Evolutionary conservation across 73 alveolate species (phyloP), one percentile per base, ranked within the genome.

Genomic region (Blepharisma japonicum): DNA sequence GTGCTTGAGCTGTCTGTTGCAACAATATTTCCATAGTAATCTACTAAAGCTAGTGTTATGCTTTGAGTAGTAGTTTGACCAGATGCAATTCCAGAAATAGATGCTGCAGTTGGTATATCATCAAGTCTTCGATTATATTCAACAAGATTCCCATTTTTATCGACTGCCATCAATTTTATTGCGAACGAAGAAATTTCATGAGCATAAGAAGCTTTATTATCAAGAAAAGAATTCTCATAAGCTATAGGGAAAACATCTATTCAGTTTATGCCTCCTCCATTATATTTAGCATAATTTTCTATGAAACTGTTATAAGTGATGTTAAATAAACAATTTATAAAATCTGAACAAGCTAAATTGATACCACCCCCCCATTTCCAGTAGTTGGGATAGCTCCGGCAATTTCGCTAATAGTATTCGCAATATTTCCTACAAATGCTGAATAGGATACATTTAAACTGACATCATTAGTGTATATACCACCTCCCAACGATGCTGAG

Each of bases 251-350:
- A 14, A 0, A 9, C 14, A 61, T 61, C 74, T 9, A 25, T 20
- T 39, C 74, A 61, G 14, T 61, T 61, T 14, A 61, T 61, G n/a
- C 74, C 74, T 61, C 74, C 74, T 20, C 74, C 74, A 18, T 14
- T 18, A 25, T 20, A 8, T 18, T 61, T 11, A 20, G 74, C 74
- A 20, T 14, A 20, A 25, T 61, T 61, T 8, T 61, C 14, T 61
- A 9, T 20, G 2, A 61, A 14, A 2, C 23, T 25, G 47, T 11
- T 20, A 25, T 25, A 8, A 5, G 74, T 61, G 2, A 61, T 18
- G 2, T 14, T 25, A 14, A 61, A 25, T 8, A 14, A 0, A 61
- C 18, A 20, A 61, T 0, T 32, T 3, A 3, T 32, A 32, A 32
- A 32, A 32, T 32, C 42, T 32, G 42, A 32, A 3, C 42, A 32